Evolutionary conservation across 345 rosid species (phyloP), one percentile per base, ranked within the genome.

Genomic region (Populus nigra): DNA sequence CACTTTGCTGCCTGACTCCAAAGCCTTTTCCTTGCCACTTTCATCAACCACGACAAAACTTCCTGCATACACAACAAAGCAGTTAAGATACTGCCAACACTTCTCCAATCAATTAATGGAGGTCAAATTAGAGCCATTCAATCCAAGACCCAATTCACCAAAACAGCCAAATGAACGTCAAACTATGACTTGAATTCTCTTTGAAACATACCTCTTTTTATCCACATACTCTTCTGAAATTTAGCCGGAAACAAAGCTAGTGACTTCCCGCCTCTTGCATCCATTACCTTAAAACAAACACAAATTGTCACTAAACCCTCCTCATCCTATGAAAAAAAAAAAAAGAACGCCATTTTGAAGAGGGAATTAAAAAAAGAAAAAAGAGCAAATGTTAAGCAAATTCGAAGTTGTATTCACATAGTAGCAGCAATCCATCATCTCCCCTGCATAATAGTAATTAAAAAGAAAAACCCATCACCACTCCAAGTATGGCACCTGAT

Each of bases 221-320:
- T 92, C 98, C 97, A 93, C 91, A 92, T 91, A 85, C 90, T 90
- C 91, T 88, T 94, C 63, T 91, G 96, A 84, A 96, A 93, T 81
- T 93, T 96, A 12, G 96, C 98, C 23, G 98, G 99, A 82, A 96
- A 89, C 67, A 93, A 68, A 7, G 99, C 97, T 72, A 96, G 78
- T 31, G 93, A 90, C 80, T 87, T 89, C 72, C 84, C 88, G 68
- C 94, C 96, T 79, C 82, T 81, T 20, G 84, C 88, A 77, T 93
- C 98, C 88, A 89, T 87, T 70, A 95, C 96, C 96, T 95, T 68
- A 18, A 41, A 57, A 10, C 47, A 61, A 22, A 20, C 25, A 61
- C 65, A 61, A 22, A 61, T n/a, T 0, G 15, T 61, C 29, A 61
- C 65, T 25, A 61, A 61, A 61, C 65, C 29, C 65, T 18, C 63